Evolutionary conservation across 2,329 filamentous ascomycete species (phyloP).

Genomic region (Neonectria hederae): DNA sequence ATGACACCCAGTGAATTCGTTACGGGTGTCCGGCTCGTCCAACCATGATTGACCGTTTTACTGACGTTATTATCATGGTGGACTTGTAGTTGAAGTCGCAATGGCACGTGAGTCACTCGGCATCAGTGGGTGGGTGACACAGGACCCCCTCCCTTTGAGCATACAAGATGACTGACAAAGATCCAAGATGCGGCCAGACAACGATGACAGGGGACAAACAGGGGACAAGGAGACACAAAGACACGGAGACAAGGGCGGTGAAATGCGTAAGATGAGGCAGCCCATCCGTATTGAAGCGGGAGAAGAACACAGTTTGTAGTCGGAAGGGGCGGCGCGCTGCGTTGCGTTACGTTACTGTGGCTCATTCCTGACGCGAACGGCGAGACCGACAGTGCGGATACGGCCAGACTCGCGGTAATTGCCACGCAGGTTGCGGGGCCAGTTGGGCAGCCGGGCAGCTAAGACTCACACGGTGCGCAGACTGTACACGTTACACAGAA

Average conservation of each 20-base stretch:
- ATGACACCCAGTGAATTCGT: background rate
- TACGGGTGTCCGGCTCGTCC: background rate
- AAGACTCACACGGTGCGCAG: conserved; percentile 2
- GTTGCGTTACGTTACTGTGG: conserved; percentile 10
- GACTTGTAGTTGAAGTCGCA: background rate
- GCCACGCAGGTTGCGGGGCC: background rate
- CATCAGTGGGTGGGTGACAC: background rate
- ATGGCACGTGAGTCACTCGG: conserved; percentile 4
- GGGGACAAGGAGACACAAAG: background rate
- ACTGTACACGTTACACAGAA: conserved; percentile 15
- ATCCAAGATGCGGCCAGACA: background rate
- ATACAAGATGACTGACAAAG: background rate
- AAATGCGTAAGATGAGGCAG: conserved; percentile 9
- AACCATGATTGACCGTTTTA: background rate
- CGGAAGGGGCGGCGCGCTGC: background rate
- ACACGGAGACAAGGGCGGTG: background rate
- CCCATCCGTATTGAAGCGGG: conserved; percentile 3
- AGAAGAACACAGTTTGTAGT: background rate
- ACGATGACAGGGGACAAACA: background rate
- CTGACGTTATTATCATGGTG: background rate
- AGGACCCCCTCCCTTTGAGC: background rate
- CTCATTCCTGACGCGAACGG: conserved; percentile 11
- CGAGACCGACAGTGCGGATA: conserved; percentile 19
- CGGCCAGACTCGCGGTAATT: background rate
- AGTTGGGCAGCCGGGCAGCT: conserved; percentile 17